Percentiles rank a stretch among this genome's conserved stretches.
Evolutionary conservation across 2,329 filamentous ascomycete genomes (phyloP).

Genomic region (Dothistroma septosporum): DNA sequence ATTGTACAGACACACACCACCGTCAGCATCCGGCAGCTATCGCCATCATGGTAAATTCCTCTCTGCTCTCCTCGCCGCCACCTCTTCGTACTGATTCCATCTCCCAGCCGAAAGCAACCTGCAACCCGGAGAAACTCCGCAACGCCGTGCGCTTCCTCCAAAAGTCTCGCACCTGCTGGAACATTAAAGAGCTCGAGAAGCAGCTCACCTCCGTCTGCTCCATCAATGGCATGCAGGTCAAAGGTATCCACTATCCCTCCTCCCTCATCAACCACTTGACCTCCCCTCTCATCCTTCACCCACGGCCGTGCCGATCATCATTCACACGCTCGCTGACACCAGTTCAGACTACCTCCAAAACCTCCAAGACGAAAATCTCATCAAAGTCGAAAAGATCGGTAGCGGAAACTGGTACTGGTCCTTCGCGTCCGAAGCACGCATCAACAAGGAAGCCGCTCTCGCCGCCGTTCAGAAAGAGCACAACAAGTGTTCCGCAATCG

Average conservation of each 20-base stretch:
- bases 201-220: constrained; percentile 57
- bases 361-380: constrained; percentile 57
- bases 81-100: constrained; percentile 5
- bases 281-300: background rate
- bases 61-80: background rate
- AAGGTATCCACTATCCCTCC: constrained; percentile 19
- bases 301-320: background rate
- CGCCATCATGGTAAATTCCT: constrained; percentile 12
- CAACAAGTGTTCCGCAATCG: constrained; percentile 35
- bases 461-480: constrained; percentile 37
- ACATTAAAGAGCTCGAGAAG: constrained; percentile 65
- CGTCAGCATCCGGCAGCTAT: background rate
- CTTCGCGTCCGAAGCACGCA: constrained; percentile 57
- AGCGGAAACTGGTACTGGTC: constrained; percentile 71
- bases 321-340: background rate
- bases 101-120: constrained; percentile 51
- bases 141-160: constrained; percentile 58
- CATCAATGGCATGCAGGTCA: constrained; percentile 59
- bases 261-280: background rate
- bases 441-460: constrained; percentile 40
- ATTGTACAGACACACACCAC: background rate
- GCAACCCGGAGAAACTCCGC: constrained; percentile 55
- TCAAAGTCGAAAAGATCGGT: constrained; percentile 66
- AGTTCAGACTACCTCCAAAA: constrained; percentile 57
- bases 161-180: constrained; percentile 58